Percentiles rank a stretch among this genome's conserved stretches.
Evolutionary conservation across 2,329 filamentous ascomycete genomes (phyloP).

Genomic region (Rutstroemia sp.): DNA sequence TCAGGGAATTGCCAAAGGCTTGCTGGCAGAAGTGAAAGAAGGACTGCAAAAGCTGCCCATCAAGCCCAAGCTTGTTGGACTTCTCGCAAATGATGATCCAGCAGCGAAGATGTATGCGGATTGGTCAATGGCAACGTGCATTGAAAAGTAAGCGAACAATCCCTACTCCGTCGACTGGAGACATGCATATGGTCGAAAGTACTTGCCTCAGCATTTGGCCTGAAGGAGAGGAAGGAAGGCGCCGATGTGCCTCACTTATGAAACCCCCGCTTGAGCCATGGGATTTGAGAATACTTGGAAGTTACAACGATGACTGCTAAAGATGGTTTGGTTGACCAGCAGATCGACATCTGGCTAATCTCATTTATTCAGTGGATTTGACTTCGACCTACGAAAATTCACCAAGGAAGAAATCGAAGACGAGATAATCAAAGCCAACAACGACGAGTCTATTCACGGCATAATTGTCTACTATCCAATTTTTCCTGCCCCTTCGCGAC

Average conservation of each 20-base stretch:
- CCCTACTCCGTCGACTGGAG: background rate
- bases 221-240: no score
- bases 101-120: slow-evolving; percentile 90
- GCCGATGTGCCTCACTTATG: no score
- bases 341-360: background rate
- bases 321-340: no score
- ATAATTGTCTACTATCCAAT: slow-evolving; percentile 99
- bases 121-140: slow-evolving; percentile 94
- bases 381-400: slow-evolving; percentile 77
- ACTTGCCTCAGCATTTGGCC: no score
- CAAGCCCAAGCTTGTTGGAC: slow-evolving; percentile 77
- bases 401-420: slow-evolving; percentile 88
- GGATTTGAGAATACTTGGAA: no score
- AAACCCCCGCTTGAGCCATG: no score
- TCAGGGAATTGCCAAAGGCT: slow-evolving; percentile 74
- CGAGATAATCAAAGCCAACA: slow-evolving; percentile 76
- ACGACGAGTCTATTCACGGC: slow-evolving; percentile 66
- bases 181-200: no score
- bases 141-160: slow-evolving; percentile 70
- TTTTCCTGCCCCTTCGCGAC: slow-evolving; percentile 69
- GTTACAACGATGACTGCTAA: no score
- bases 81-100: slow-evolving; percentile 86
- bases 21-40: slow-evolving; percentile 71
- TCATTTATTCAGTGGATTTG: slow-evolving; percentile 61
- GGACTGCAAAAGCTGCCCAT: slow-evolving; percentile 65